Percentiles rank a stretch among this genome's conserved stretches.
These are phyloP conservation scores for Paramyrothecium roridum DNA, from an alignment of 2,329 filamentous ascomycete species.

Conservation along the genomic window DNA sequence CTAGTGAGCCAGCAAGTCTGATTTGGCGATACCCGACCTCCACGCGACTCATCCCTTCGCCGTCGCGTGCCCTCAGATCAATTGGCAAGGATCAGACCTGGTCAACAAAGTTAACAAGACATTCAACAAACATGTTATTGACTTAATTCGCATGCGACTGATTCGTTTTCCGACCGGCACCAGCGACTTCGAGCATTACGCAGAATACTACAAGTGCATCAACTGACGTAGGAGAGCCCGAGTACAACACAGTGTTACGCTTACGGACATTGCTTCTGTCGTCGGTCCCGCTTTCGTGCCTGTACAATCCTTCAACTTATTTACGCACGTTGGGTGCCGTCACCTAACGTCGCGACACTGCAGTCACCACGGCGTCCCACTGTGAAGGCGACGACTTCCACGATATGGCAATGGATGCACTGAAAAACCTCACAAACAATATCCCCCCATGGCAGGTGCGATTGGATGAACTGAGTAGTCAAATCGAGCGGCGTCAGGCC, in stretches of 20 bases:
- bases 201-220: background rate
- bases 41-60: background rate
- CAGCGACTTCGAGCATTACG: background rate
- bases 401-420: slow-evolving; percentile 50
- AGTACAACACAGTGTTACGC: background rate
- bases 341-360: slow-evolving; percentile 25
- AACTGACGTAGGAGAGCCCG: background rate
- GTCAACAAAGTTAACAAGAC: background rate
- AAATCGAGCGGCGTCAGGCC: slow-evolving; percentile 59
- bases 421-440: slow-evolving; percentile 51
- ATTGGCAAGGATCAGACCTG: background rate
- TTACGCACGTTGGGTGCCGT: slow-evolving; percentile 24
- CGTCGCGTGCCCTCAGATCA: background rate
- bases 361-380: slow-evolving; percentile 22
- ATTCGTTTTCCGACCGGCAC: background rate
- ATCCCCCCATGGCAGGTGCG: slow-evolving; percentile 58
- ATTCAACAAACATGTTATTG: background rate
- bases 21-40: too few species aligned
- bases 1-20: too few species aligned
- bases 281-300: background rate
- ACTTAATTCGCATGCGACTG: background rate
- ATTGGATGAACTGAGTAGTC: slow-evolving; percentile 56
- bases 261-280: background rate
- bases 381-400: slow-evolving; percentile 20
- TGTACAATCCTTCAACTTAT: slow-evolving; percentile 2